Conservation (phyloP, 305 asterid species). For the Fraxinus velutina region DNA sequence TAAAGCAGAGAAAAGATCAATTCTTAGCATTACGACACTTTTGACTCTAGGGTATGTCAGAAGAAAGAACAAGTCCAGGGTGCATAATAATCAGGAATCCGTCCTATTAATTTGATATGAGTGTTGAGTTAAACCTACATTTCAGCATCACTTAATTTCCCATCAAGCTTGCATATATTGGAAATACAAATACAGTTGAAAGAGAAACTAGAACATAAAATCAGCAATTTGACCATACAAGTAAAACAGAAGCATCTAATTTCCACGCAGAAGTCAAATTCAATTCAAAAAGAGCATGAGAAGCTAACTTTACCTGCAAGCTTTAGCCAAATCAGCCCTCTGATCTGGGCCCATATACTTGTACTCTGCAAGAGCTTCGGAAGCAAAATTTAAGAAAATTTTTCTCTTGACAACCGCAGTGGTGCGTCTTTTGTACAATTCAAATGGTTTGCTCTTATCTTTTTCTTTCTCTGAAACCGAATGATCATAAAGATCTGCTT, state of each 20-base stretch:
- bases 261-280: background rate
- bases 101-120: background rate
- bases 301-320: slow-evolving; percentile 76
- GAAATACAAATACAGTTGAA: background rate
- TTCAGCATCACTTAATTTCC: background rate
- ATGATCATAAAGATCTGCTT: slow-evolving; percentile 25
- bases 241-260: background rate
- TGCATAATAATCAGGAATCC: background rate
- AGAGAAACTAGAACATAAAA: background rate
- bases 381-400: slow-evolving; percentile 64
- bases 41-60: background rate
- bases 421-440: slow-evolving; percentile 81
- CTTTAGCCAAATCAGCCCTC: slow-evolving; percentile 79
- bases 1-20: background rate
- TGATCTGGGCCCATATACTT: slow-evolving; percentile 91
- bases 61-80: background rate
- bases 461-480: slow-evolving; percentile 38
- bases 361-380: slow-evolving; percentile 83
- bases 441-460: slow-evolving; percentile 57
- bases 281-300: background rate
- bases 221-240: slow-evolving; percentile 1
- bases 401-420: slow-evolving; percentile 66
- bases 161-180: background rate
- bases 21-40: background rate
- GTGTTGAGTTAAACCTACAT: background rate